phyloP scores from a whole-genome alignment of 345 rosid species.

The Eucalyptus guilfoylei region DNA sequence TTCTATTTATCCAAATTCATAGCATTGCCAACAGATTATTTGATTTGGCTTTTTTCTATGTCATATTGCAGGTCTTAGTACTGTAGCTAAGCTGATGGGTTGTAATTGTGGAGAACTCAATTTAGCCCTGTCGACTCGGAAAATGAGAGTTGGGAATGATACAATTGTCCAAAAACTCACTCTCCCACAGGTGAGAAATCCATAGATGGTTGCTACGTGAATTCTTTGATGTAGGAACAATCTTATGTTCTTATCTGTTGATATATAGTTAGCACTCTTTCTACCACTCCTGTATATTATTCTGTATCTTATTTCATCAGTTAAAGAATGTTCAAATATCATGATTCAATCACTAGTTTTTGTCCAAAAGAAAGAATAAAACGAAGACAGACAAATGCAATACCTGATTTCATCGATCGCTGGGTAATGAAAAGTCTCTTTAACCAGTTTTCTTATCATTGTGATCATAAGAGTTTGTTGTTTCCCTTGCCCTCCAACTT shows the following conservation, averaged over 20 bases:
- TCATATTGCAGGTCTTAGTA: conserved; percentile 45
- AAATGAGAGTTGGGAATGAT: conserved; percentile 92
- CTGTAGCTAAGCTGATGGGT: conserved; percentile 80
- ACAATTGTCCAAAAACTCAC: conserved; percentile 83
- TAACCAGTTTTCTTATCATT: neutral
- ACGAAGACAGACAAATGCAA: neutral
- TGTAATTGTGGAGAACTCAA: conserved; percentile 54
- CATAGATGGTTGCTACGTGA: neutral
- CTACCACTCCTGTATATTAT: neutral
- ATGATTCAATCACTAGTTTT: neutral
- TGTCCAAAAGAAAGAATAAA: neutral
- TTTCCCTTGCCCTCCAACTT: neutral
- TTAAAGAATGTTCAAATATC: neutral
- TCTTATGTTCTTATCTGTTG: neutral
- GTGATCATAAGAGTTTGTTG: neutral
- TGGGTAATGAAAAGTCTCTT: neutral
- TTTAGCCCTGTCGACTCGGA: conserved; percentile 76
- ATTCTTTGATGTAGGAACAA: neutral
- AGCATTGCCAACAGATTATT: neutral
- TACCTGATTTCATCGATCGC: neutral
- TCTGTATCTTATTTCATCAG: neutral
- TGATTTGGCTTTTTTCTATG: neutral
- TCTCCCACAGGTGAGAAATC: conserved; percentile 55
- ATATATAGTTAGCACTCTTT: neutral
- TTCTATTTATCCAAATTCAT: neutral